Evolutionary conservation across 2,329 filamentous ascomycete species (phyloP), one percentile per base, ranked within the genome.

Genomic region (Xylariaceae sp.): DNA sequence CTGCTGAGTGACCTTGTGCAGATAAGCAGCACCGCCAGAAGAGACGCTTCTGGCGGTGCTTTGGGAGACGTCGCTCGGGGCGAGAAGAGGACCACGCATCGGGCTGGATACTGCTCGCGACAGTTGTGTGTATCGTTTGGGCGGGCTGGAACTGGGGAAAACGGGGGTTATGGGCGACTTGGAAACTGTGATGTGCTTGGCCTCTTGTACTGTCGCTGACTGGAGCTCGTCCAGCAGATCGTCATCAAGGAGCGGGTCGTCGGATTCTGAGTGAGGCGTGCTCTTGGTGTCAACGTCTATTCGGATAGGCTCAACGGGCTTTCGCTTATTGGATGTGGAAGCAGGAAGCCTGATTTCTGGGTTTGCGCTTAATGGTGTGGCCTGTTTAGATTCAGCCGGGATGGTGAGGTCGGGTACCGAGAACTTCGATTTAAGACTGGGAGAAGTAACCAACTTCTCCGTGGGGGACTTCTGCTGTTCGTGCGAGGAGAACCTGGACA

Each of bases 181-280:
- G 15, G 83, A 78, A 7, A 92, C 78, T 2, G 74, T 72, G 43
- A 93, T 76, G 2, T 85, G 81, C 52, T 80, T 82, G n/a, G 87
- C 87, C 61, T 94, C 77, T 52, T 92, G 74, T 13, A 94, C 65
- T 2, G 82, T 88, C 18, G 87, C 88, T 35, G 77, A 83, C 48
- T 86, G 83, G 35, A 94, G 63, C 59, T 94, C 88, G 37, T 93
- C 83, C 74, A 93, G 83, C 42, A 89, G 74, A 12, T 77, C 81
- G 51, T 92, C 84, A n/a, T 83, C 80, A 16, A 48, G 17, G 61
- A 70, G 25, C 76, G 61, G 52, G 72, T 72, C 52, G 13, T 40
- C 37, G 26, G 69, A 50, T 25, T 65, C 63, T 2, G 64, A 53
- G 23, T 46, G 51, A 19, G 46, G 33, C n/a, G 48, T 53, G 13